Base-by-base conservation (phyloP, 2,329 filamentous ascomycete genomes). In the Lomentospora prolificans region DNA sequence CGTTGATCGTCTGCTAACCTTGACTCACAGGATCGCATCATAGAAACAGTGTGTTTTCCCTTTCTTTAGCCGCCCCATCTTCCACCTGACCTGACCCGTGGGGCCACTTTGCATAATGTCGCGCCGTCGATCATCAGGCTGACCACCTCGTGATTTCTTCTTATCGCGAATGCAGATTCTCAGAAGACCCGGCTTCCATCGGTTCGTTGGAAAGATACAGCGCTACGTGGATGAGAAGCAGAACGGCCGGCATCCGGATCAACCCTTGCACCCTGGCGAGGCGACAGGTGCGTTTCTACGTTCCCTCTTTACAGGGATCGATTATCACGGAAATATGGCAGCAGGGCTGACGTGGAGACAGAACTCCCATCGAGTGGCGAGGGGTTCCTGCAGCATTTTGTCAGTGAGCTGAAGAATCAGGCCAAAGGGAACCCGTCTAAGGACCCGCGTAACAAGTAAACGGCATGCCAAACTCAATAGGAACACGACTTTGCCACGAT, bases 341-440 rank as follows among this genome's bases (percentile, higher is more conserved):
- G n/a, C n/a, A n/a, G n/a, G 66, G 67, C 67, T 39, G 65, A 76
- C 17, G 70, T 48, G 22, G 44, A 10, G 8, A 4, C 69, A 0
- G 65, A 67, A 25, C 58, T 63, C 3, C 51, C 46, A 12, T 59
- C 56, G 4, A 61, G 62, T 5, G 51, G 60, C 0, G 59, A 62
- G 6, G 61, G 61, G 2, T 80, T 81, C 57, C 39, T 76, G 1
- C 70, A 65, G 31, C 70, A 79, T 58, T 81, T 81, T 48, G 19
- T 74, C 33, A 70, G 78, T 8, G 78, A 81, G 65, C 55, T 81
- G 3, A 71, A 70, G 61, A 79, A 77, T 55, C 78, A 81, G 61
- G 64, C 71, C 8, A 67, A 69, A 8, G 77, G 77, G 3, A 73
- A 66, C 19, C 72, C 75, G 46, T 24, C 53, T 19, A 55, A 55